These are phyloP conservation scores for Aspergillus awamori DNA, from an alignment of 2,329 filamentous ascomycete genomes.

Conservation along the genomic window DNA sequence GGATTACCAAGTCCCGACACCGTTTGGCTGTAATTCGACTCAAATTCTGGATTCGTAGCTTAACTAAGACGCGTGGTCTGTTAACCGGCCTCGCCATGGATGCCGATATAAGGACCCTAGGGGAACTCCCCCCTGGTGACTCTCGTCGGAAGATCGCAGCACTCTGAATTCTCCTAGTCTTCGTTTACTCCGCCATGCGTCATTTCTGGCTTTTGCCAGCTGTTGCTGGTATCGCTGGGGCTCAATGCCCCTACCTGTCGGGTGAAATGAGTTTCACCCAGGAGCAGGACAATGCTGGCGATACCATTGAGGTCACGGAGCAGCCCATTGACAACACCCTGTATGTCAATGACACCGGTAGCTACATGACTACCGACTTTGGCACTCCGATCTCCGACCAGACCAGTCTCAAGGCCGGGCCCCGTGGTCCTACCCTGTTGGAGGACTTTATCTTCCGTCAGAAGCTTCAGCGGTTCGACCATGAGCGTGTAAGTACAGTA, in stretches of 20 bases:
- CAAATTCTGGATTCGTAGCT: slow-evolving; percentile 3
- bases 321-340: slow-evolving; percentile 45
- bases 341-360: slow-evolving; percentile 55
- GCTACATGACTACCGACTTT: slow-evolving; percentile 66
- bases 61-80: neutral
- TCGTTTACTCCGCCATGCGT: neutral
- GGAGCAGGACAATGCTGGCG: slow-evolving; percentile 6
- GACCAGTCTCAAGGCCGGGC: slow-evolving; percentile 65
- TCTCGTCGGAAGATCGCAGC: too few relatives aligned
- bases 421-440: slow-evolving; percentile 66
- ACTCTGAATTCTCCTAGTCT: too few relatives aligned
- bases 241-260: slow-evolving; percentile 7
- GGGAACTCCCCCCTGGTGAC: too few relatives aligned
- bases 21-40: neutral
- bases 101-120: neutral
- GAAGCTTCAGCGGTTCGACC: slow-evolving; percentile 71
- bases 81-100: neutral
- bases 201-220: slow-evolving; percentile 7
- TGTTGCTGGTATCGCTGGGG: slow-evolving; percentile 4
- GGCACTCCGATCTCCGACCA: slow-evolving; percentile 70
- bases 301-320: slow-evolving; percentile 35
- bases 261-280: slow-evolving; percentile 8
- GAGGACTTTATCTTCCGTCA: slow-evolving; percentile 74
- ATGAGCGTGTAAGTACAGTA: slow-evolving; percentile 60
- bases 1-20: neutral